Percentiles rank a stretch among this genome's conserved stretches.
These are phyloP conservation scores for Pyrenula massariospora DNA, from an alignment of 495 filamentous ascomycete genomes.

Conservation along the genomic window DNA sequence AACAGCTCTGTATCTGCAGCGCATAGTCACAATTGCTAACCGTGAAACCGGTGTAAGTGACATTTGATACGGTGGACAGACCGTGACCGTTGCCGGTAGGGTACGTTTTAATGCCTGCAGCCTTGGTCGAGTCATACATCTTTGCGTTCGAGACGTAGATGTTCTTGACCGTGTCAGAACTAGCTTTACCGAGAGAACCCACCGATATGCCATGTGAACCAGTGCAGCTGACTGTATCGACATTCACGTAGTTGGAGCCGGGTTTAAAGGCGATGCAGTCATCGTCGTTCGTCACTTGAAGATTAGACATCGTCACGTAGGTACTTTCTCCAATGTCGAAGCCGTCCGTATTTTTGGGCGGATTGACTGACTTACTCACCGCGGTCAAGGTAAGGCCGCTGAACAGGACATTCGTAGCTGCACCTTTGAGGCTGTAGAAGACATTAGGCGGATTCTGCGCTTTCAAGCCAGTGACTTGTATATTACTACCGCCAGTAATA, in stretches of 20 bases:
- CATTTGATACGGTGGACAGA: constrained; percentile 25
- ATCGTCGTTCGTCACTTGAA: constrained; percentile 29
- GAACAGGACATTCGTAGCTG: constrained; percentile 18
- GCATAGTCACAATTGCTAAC: constrained; percentile 30
- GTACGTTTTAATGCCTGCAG: constrained; percentile 31
- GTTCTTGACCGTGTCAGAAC: constrained; percentile 24
- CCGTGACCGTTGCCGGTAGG: constrained; percentile 23
- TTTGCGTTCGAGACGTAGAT: constrained; percentile 22
- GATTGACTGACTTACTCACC: constrained; percentile 21
- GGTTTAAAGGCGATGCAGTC: constrained; percentile 37
- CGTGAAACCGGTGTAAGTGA: constrained; percentile 25
- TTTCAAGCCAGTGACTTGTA: constrained; percentile 19
- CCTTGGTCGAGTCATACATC: constrained; percentile 32
- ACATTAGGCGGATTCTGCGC: constrained; percentile 33
- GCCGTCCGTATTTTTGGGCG: constrained; percentile 29
- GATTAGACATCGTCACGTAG: constrained; percentile 21
- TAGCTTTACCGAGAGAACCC: constrained; percentile 21
- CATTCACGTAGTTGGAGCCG: constrained; percentile 24
- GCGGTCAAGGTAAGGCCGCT: constrained; percentile 21
- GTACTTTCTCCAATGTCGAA: constrained; percentile 33
- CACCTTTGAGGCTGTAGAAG: constrained; percentile 26
- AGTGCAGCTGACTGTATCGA: constrained; percentile 24
- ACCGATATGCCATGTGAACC: constrained; percentile 31
- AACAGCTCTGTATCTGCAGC: constrained; percentile 37
- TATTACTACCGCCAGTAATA: constrained; percentile 23